These are phyloP conservation scores for Amoebophrya sp. DNA, from an alignment of 169 alveolate genomes.

Conservation along the genomic window DNA sequence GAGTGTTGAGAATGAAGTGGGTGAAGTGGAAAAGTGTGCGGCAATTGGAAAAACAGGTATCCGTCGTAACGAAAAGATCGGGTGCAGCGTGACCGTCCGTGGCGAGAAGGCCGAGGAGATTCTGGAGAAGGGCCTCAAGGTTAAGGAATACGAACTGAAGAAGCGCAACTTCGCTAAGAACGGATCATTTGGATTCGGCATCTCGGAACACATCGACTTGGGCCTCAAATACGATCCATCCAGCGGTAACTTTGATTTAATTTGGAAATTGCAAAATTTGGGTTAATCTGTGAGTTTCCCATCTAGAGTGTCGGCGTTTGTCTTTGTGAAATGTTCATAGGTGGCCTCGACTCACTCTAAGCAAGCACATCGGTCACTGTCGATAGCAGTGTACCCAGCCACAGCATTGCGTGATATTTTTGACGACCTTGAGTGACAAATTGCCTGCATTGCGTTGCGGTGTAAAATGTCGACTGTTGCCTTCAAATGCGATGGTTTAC, in stretches of 20 bases:
- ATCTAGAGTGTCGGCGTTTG: neutral
- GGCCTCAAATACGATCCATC: constrained; percentile 99
- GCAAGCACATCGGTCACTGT: neutral
- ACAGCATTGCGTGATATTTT: neutral
- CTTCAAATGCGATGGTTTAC: no score
- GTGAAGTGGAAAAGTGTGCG: no score
- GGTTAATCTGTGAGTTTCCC: neutral
- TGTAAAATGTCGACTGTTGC: no score
- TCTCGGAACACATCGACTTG: constrained; percentile 98
- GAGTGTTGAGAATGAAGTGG: no score
- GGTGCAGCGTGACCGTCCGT: constrained; percentile 96
- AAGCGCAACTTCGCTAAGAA: constrained; percentile 92
- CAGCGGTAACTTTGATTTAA: no score
- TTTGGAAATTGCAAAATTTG: neutral
- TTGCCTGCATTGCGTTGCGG: constrained; percentile 18
- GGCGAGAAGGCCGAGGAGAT: constrained; percentile 98
- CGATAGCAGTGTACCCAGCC: neutral
- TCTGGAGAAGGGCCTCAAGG: constrained; percentile 97
- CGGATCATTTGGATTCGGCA: constrained; percentile 99
- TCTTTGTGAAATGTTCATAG: neutral
- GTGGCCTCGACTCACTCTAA: neutral
- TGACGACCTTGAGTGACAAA: neutral
- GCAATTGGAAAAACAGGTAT: constrained; percentile 57
- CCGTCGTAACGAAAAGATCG: constrained; percentile 97
- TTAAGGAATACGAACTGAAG: constrained; percentile 96